phyloP scores from a whole-genome alignment of 164 flowering plant species.

The Houttuynia cordata region DNA sequence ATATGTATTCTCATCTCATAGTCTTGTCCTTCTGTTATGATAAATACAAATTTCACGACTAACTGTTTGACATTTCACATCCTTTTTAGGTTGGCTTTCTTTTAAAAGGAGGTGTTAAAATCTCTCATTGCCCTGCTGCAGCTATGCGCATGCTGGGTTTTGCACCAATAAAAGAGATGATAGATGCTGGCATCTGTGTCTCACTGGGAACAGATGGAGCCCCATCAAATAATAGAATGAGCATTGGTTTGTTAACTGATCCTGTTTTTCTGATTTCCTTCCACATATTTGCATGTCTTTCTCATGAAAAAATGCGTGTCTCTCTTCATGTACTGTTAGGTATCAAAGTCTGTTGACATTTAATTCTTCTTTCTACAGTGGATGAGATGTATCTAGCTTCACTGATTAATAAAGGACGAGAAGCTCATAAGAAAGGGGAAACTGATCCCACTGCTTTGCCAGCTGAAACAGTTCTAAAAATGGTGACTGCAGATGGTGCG shows the following conservation, averaged over 20 bases:
- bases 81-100: slow-evolving; percentile 45
- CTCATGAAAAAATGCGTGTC: too few species aligned
- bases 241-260: slow-evolving; percentile 56
- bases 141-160: slow-evolving; percentile 96
- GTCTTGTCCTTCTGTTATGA: neutral
- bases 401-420: slow-evolving; percentile 82
- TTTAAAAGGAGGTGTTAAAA: slow-evolving; percentile 61
- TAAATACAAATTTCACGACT: too few species aligned
- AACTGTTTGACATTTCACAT: neutral
- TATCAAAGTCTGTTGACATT: neutral
- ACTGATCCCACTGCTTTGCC: slow-evolving; percentile 83
- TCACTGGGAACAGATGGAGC: slow-evolving; percentile 96
- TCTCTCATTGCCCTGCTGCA: slow-evolving; percentile 91
- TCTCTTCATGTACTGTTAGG: neutral
- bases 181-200: slow-evolving; percentile 69
- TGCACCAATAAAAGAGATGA: slow-evolving; percentile 81
- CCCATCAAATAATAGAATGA: slow-evolving; percentile 93
- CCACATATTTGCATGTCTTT: too few species aligned
- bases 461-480: slow-evolving; percentile 57
- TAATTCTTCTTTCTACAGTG: slow-evolving; percentile 27
- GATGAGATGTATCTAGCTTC: slow-evolving; percentile 96
- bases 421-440: slow-evolving; percentile 49
- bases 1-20: too few species aligned
- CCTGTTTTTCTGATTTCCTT: neutral
- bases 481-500: slow-evolving; percentile 86